Conservation (phyloP, 2,329 filamentous ascomycete species). For the Colletotrichum sansevieriae region DNA sequence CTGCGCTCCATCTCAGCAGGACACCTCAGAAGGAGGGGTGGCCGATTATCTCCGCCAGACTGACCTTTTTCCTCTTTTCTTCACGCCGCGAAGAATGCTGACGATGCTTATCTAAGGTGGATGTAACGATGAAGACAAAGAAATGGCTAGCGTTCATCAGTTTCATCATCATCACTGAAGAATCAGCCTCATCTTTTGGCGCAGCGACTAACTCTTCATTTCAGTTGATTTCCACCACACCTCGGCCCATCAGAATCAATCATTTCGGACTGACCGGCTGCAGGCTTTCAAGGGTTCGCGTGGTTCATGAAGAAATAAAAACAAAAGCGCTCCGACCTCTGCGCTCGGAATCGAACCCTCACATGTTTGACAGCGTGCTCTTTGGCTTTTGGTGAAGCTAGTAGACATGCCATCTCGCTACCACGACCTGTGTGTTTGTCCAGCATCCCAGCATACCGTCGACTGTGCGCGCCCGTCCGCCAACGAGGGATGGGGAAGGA, state of each 20-base stretch:
- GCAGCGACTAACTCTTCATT: neutral
- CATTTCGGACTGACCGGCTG: constrained; percentile 5
- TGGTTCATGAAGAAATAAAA: neutral
- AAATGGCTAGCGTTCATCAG: constrained; percentile 1
- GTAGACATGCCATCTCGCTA: neutral
- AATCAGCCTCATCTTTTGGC: constrained; percentile 2
- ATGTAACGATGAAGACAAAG: constrained; percentile 31
- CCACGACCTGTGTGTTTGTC: neutral
- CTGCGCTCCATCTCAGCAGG: constrained; percentile 3
- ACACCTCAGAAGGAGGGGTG: neutral
- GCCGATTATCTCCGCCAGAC: constrained; percentile 11
- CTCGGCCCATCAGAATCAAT: neutral
- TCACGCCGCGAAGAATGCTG: neutral
- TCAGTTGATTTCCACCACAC: constrained; percentile 1
- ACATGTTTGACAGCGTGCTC: constrained; percentile 25
- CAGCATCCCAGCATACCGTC: constrained; percentile 7
- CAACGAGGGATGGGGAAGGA: neutral
- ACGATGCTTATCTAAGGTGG: constrained; percentile 1
- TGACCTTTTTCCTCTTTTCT: constrained; percentile 4
- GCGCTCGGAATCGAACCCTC: constrained; percentile 16
- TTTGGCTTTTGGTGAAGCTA: neutral
- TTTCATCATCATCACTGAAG: constrained; percentile 16
- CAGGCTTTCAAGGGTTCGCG: neutral
- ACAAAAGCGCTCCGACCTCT: neutral
- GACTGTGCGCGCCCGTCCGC: constrained; percentile 19